phyloP scores from a whole-genome alignment of 306 rosid species.

The Prunus dulcis region DNA sequence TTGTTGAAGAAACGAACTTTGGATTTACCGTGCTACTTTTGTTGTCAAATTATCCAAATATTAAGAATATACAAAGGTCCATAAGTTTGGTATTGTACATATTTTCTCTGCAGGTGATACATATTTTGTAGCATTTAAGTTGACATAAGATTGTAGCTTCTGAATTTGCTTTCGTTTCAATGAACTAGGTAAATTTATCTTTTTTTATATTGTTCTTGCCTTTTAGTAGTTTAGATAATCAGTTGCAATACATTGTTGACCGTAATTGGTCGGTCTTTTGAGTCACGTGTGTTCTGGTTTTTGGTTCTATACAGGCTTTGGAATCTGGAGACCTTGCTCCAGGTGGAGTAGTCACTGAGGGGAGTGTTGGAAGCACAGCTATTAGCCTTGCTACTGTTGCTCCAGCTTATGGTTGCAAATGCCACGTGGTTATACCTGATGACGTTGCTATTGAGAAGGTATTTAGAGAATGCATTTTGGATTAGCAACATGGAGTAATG shows the following conservation, averaged over 20 bases:
- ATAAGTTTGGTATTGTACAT: background rate
- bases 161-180: background rate
- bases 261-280: background rate
- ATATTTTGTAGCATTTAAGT: background rate
- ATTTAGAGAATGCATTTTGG: background rate
- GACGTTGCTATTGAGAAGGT: slow-evolving; percentile 97
- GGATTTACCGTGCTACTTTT: background rate
- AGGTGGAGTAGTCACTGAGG: slow-evolving; percentile 91
- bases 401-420: slow-evolving; percentile 85
- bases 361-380: slow-evolving; percentile 95
- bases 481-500: background rate
- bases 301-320: slow-evolving; percentile 57
- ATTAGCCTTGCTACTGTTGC: slow-evolving; percentile 93
- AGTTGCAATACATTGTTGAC: background rate
- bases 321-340: slow-evolving; percentile 59
- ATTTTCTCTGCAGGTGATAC: background rate
- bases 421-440: slow-evolving; percentile 91
- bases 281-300: background rate
- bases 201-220: background rate
- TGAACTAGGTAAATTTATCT: background rate
- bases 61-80: background rate
- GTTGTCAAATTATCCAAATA: background rate
- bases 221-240: background rate
- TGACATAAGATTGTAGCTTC: background rate
- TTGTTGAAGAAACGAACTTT: background rate